Evolutionary conservation across 2,329 filamentous ascomycete genomes (phyloP).

Genomic region (Cladosporium sp.): DNA sequence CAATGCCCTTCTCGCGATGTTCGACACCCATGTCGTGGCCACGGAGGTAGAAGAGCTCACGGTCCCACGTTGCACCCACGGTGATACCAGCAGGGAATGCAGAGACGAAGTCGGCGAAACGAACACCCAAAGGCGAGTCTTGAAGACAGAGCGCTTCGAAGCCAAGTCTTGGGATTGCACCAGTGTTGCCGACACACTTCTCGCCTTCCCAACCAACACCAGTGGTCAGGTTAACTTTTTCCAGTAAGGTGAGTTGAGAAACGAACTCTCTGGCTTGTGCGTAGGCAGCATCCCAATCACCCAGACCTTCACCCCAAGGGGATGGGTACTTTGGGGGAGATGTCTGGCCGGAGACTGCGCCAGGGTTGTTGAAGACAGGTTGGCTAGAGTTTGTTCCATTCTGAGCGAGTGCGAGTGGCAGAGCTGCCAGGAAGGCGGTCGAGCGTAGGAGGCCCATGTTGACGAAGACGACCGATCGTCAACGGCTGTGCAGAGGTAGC

Average conservation of each 20-base stretch:
- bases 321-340: constrained; percentile 74
- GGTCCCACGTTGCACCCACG: constrained; percentile 78
- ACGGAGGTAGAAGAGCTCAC: constrained; percentile 62
- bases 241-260: constrained; percentile 71
- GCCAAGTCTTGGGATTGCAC: constrained; percentile 64
- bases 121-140: constrained; percentile 76
- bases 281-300: constrained; percentile 73
- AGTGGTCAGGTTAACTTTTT: constrained; percentile 94
- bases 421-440: constrained; percentile 25
- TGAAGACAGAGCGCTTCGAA: constrained; percentile 77
- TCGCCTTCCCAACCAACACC: constrained; percentile 73
- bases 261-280: constrained; percentile 72
- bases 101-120: constrained; percentile 72
- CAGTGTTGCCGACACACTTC: constrained; percentile 70
- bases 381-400: constrained; percentile 22
- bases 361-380: constrained; percentile 22
- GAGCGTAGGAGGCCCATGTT: constrained; percentile 22
- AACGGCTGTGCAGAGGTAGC: constrained; percentile 3
- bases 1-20: constrained; percentile 68
- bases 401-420: constrained; percentile 28
- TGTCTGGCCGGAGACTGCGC: constrained; percentile 29
- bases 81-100: constrained; percentile 77
- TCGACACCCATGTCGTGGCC: constrained; percentile 72
- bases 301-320: constrained; percentile 75
- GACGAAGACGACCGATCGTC: constrained; percentile 5